Percentiles rank a stretch among this genome's conserved stretches.
Conservation (phyloP, 352 stramenopile species). For the Hyaloperonospora arabidopsidis region DNA sequence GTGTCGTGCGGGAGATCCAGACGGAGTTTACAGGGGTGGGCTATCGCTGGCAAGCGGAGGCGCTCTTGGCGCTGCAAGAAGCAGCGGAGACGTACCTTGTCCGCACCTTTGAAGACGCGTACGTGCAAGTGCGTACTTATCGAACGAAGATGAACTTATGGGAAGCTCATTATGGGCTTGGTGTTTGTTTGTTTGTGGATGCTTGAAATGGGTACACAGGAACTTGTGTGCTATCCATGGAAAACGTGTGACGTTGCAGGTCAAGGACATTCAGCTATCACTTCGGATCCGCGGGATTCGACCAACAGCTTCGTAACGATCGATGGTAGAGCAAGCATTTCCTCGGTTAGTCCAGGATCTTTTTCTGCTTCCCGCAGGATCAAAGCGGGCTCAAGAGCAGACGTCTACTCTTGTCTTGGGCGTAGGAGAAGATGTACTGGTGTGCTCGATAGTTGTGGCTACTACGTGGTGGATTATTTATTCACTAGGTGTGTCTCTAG, state of each 20-base stretch:
- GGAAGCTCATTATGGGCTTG: background rate
- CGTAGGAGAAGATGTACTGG: too few relatives aligned
- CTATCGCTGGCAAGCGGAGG: constrained; percentile 88
- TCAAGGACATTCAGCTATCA: constrained; percentile 93
- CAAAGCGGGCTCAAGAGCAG: too few relatives aligned
- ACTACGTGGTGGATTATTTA: too few relatives aligned
- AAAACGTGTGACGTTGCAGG: constrained; percentile 94
- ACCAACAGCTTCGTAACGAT: constrained; percentile 24
- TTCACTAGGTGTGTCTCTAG: too few relatives aligned
- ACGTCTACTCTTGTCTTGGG: too few relatives aligned
- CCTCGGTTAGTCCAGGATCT: background rate
- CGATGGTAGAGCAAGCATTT: background rate
- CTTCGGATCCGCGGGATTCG: constrained; percentile 83
- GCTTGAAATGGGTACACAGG: constrained; percentile 37
- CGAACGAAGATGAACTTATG: background rate
- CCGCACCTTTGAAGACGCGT: constrained; percentile 91
- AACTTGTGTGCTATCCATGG: constrained; percentile 95
- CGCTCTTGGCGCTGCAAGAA: constrained; percentile 90
- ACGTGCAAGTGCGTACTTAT: constrained; percentile 26
- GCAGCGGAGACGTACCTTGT: constrained; percentile 93
- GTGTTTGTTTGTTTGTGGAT: constrained; percentile 6
- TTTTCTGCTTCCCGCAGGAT: too few relatives aligned
- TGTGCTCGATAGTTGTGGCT: too few relatives aligned
- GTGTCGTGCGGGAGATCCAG: constrained; percentile 92
- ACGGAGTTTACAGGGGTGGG: constrained; percentile 66